Conservation (phyloP, 306 rosid species). For the Castanopsis chinensis region DNA sequence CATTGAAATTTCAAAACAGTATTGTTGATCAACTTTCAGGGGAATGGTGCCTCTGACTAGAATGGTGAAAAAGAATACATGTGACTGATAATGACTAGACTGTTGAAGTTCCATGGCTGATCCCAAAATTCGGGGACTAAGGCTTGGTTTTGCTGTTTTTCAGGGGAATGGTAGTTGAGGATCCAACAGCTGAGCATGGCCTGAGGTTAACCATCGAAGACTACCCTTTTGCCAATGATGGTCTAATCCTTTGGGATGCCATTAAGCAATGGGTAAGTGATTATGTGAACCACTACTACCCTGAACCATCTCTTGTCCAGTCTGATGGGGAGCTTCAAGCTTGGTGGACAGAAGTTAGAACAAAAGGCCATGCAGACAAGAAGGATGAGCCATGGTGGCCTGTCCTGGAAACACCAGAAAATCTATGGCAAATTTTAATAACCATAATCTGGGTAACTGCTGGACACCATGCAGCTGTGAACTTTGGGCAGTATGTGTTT, state of each 20-base stretch:
- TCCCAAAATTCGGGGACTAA: too few species aligned
- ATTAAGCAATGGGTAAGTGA: slow-evolving; percentile 42
- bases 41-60: too few species aligned
- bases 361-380: slow-evolving; percentile 42
- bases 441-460: slow-evolving; percentile 44
- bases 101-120: too few species aligned
- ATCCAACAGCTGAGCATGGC: slow-evolving; percentile 41
- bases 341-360: slow-evolving; percentile 49
- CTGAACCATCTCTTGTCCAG: slow-evolving; percentile 19
- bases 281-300: slow-evolving; percentile 45
- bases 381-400: too few species aligned
- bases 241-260: slow-evolving; percentile 22
- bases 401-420: slow-evolving; percentile 30
- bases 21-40: too few species aligned
- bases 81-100: too few species aligned
- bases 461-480: slow-evolving; percentile 47
- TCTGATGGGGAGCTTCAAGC: slow-evolving; percentile 46
- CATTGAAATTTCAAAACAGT: too few species aligned
- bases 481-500: slow-evolving; percentile 38
- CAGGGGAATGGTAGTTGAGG: slow-evolving; percentile 44
- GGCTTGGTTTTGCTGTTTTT: not conserved
- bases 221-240: too few species aligned
- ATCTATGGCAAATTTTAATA: slow-evolving; percentile 28
- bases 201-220: too few species aligned
- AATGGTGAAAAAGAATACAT: too few species aligned